Base-by-base conservation (phyloP, 257 asterid species). In the Petunia secreta region DNA sequence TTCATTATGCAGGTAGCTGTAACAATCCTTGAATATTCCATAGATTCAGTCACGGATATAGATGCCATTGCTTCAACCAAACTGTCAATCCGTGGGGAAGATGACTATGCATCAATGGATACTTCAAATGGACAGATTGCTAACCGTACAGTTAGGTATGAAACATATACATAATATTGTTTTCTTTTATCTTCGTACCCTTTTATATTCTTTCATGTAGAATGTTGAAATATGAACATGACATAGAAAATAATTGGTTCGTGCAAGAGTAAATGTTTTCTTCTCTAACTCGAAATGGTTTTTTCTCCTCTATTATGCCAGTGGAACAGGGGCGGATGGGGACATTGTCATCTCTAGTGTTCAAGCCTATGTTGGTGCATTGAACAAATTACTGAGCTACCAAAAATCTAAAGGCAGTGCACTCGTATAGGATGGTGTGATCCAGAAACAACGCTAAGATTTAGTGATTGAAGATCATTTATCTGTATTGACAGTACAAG, bases 11-110 rank as follows among this genome's bases (percentile, higher is more conserved):
- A 94, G 25, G 25, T 25, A 25, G 25, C 25, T 25, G 25, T 25
- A 25, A 25, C 25, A 25, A 25, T 25, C 25, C 84, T 89, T 0
- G 97, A 92, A 88, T 92, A 94, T 84, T 86, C 97, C 74, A 71
- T 94, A 91, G 87, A 1, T 80, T 91, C 86, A 1, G 97, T 94
- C 69, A 92, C 91, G 41, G 96, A 92, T 80, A 94, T 92, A 62
- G 97, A 94, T 86, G 98, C 97, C 78, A 89, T 94, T 79, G 96
- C 97, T 54, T 79, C 93, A 8, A 94, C 97, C 44, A 85, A 92
- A 84, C 97, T 94, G 80, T 78, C 88, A 63, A 91, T 94, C 77
- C 91, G 92, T 52, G 97, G 86, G 75, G 25, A 25, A 25, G 25
- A 25, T 25, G 88, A 89, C 71, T 81, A 78, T 3, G 81, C 86